phyloP scores from a whole-genome alignment of 352 stramenopile genomes.

The Phytophthora megakarya region DNA sequence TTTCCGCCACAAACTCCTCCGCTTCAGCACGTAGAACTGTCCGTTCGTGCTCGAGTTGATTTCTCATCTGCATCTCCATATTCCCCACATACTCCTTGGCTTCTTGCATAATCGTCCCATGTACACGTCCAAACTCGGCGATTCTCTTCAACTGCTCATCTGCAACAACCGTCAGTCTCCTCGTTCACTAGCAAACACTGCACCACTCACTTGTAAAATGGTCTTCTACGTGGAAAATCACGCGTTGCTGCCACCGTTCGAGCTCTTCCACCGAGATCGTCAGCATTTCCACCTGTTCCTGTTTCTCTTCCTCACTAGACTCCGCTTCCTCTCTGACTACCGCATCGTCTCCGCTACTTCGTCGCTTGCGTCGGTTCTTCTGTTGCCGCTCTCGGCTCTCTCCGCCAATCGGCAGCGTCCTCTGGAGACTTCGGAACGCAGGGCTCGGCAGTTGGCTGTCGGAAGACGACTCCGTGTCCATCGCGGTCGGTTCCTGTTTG shows the following conservation, averaged over 20 bases:
- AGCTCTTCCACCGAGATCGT: slow-evolving; percentile 63
- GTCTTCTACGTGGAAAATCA: slow-evolving; percentile 65
- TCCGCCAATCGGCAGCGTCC: slow-evolving; percentile 11
- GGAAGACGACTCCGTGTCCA: slow-evolving; percentile 16
- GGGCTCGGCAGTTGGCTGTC: slow-evolving; percentile 10
- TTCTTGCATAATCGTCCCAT: slow-evolving; percentile 67
- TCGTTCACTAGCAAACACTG: not conserved
- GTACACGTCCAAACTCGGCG: slow-evolving; percentile 73
- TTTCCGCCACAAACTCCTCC: slow-evolving; percentile 58
- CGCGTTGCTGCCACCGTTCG: slow-evolving; percentile 63
- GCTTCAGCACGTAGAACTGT: slow-evolving; percentile 48
- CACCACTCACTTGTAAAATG: slow-evolving; percentile 67
- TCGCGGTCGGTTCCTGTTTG: slow-evolving; percentile 22
- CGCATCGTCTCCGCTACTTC: slow-evolving; percentile 24
- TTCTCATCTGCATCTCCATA: slow-evolving; percentile 56
- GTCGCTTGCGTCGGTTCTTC: slow-evolving; percentile 28
- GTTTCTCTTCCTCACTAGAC: slow-evolving; percentile 18
- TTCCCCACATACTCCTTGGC: slow-evolving; percentile 67
- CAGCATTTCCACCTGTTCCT: slow-evolving; percentile 35
- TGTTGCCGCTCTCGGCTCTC: not conserved
- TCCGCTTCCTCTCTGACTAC: not conserved
- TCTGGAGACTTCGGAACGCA: slow-evolving; percentile 2
- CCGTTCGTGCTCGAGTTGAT: slow-evolving; percentile 57
- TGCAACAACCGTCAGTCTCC: slow-evolving; percentile 28
- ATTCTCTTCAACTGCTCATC: slow-evolving; percentile 83